Percentiles rank a stretch among this genome's conserved stretches.
These are phyloP conservation scores for Margaritispora aquatica DNA, from an alignment of 495 filamentous ascomycete species.

Conservation along the genomic window DNA sequence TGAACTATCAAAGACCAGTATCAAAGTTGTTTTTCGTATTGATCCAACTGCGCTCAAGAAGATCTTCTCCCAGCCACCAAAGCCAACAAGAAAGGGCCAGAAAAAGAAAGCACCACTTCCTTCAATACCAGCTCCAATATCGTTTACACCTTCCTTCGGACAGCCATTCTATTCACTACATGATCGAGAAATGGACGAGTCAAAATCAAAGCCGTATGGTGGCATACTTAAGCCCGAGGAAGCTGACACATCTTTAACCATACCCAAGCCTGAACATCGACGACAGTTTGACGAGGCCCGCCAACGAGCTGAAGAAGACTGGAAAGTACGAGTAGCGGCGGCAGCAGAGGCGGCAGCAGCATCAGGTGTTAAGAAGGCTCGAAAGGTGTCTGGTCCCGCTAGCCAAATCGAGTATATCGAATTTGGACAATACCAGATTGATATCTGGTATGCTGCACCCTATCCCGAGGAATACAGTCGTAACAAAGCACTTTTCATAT, in stretches of 20 bases:
- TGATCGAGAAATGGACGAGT: slow-evolving; percentile 82
- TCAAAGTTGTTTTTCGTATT: slow-evolving; percentile 55
- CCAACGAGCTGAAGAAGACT: slow-evolving; percentile 84
- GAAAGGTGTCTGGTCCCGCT: slow-evolving; percentile 74
- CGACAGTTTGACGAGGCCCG: slow-evolving; percentile 82
- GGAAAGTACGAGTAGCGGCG: slow-evolving; percentile 57
- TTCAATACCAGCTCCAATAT: slow-evolving; percentile 35
- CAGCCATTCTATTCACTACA: slow-evolving; percentile 77
- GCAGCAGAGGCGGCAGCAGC: slow-evolving; percentile 41
- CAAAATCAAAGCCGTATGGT: slow-evolving; percentile 90
- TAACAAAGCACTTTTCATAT: slow-evolving; percentile 92
- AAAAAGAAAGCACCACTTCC: slow-evolving; percentile 35
- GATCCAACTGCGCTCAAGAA: slow-evolving; percentile 50
- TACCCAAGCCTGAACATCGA: slow-evolving; percentile 73
- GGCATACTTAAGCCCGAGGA: slow-evolving; percentile 86
- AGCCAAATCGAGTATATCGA: slow-evolving; percentile 99
- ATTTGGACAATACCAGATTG: slow-evolving; percentile 94
- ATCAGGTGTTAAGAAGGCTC: slow-evolving; percentile 41
- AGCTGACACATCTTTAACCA: slow-evolving; percentile 82
- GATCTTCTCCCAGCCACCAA: slow-evolving; percentile 46
- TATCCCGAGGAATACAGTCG: slow-evolving; percentile 98
- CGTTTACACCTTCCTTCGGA: slow-evolving; percentile 53
- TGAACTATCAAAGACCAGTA: slow-evolving; percentile 31
- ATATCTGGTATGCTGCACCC: slow-evolving; percentile 98
- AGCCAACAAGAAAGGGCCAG: slow-evolving; percentile 27